phyloP scores from a whole-genome alignment of 2,329 filamentous ascomycete genomes.

The Helicocarpus griseus region DNA sequence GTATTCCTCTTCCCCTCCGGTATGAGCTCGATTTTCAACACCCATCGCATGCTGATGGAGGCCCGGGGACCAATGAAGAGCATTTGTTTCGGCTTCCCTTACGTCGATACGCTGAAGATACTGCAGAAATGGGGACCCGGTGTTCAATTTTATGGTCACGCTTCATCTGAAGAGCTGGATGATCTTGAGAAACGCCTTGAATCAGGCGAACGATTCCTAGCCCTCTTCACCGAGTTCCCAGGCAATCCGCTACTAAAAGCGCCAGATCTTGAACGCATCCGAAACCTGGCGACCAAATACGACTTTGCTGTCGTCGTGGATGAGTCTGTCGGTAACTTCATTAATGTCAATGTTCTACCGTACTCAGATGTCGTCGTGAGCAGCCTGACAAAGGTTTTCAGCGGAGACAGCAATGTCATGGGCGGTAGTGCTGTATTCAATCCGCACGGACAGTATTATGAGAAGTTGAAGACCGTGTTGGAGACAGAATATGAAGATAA shows the following conservation, averaged over 20 bases:
- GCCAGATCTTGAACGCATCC: slow-evolving; percentile 76
- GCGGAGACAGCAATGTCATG: slow-evolving; percentile 97
- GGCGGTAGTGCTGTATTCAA: slow-evolving; percentile 65
- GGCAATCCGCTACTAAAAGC: slow-evolving; percentile 82
- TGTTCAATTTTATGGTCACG: slow-evolving; percentile 77
- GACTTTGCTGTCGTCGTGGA: slow-evolving; percentile 87
- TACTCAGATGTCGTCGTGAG: slow-evolving; percentile 87
- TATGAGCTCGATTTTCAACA: slow-evolving; percentile 92
- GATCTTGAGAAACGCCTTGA: slow-evolving; percentile 65
- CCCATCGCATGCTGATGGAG: slow-evolving; percentile 63
- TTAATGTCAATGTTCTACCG: slow-evolving; percentile 87
- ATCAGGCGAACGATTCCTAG: slow-evolving; percentile 65
- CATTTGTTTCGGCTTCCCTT: slow-evolving; percentile 93
- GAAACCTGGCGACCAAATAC: slow-evolving; percentile 66
- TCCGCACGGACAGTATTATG: slow-evolving; percentile 60
- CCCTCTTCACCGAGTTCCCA: slow-evolving; percentile 89
- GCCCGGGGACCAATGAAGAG: slow-evolving; percentile 59
- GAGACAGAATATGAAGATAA: slow-evolving; percentile 67
- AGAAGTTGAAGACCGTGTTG: slow-evolving; percentile 56
- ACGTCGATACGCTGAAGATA: slow-evolving; percentile 93
- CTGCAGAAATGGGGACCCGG: slow-evolving; percentile 90
- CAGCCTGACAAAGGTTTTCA: slow-evolving; percentile 94
- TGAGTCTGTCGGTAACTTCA: slow-evolving; percentile 92
- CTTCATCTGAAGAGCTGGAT: slow-evolving; percentile 67
- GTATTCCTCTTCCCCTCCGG: slow-evolving; percentile 82